phyloP scores from a whole-genome alignment of 345 rosid genomes.

The Hirschfeldia incana region DNA sequence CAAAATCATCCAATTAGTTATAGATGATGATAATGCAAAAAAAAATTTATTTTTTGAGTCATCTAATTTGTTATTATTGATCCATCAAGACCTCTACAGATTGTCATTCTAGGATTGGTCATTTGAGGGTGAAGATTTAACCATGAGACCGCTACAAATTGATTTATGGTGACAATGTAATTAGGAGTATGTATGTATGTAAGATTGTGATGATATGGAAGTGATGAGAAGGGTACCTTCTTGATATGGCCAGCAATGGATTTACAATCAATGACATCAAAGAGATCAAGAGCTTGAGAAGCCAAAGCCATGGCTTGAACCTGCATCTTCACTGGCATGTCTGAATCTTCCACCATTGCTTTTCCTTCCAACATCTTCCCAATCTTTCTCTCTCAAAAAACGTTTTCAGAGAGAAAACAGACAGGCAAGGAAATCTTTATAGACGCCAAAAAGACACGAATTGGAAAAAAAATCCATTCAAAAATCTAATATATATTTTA shows the following conservation, averaged over 20 bases:
- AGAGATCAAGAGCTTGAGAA: conserved; percentile 73
- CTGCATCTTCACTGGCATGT: conserved; percentile 95
- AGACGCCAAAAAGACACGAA: conserved; percentile 15
- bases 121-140: neutral
- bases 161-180: neutral
- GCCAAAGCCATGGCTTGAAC: conserved; percentile 81
- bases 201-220: neutral
- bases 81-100: neutral
- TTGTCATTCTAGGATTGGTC: neutral
- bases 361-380: conserved; percentile 72
- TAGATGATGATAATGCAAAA: neutral
- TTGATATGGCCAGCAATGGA: conserved; percentile 67
- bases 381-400: neutral
- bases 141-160: neutral
- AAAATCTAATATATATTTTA: neutral
- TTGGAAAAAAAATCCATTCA: neutral
- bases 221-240: conserved; percentile 43
- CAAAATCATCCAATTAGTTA: neutral
- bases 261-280: conserved; percentile 62
- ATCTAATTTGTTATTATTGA: neutral
- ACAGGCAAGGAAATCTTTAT: conserved; percentile 24
- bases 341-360: conserved; percentile 78
- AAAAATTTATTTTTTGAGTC: neutral
- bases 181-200: neutral
- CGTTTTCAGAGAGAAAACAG: neutral